Conservation (phyloP, 2,329 filamentous ascomycete genomes). For the Sclerotinia subarctica region DNA sequence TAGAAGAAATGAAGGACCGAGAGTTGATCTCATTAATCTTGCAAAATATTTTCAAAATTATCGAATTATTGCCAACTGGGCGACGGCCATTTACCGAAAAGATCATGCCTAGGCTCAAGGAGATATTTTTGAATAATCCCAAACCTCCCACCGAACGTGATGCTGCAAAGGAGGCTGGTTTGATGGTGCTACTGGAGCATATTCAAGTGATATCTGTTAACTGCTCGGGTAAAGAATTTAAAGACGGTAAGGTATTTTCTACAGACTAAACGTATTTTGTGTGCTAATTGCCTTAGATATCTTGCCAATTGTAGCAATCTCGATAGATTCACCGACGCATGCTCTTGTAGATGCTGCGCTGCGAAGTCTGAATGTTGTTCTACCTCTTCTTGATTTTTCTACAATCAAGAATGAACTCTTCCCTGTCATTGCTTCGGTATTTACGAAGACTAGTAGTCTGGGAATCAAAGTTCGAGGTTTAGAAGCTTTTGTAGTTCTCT, state of each 20-base stretch:
- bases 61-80: constrained; percentile 72
- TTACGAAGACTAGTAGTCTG: constrained; percentile 88
- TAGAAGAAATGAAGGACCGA: constrained; percentile 92
- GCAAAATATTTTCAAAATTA: constrained; percentile 88
- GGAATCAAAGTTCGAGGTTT: constrained; percentile 91
- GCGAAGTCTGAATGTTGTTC: constrained; percentile 70
- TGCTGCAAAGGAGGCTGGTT: constrained; percentile 76
- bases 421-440: constrained; percentile 84
- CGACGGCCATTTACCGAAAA: constrained; percentile 79
- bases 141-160: constrained; percentile 65
- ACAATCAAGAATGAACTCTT: constrained; percentile 98
- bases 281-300: constrained; percentile 59
- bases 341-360: constrained; percentile 84
- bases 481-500: constrained; percentile 85
- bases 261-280: constrained; percentile 14
- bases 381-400: constrained; percentile 89
- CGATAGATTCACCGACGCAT: constrained; percentile 85
- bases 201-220: constrained; percentile 73
- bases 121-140: constrained; percentile 70
- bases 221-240: constrained; percentile 87
- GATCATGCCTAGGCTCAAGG: constrained; percentile 79
- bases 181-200: constrained; percentile 89
- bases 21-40: constrained; percentile 82
- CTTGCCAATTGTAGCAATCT: constrained; percentile 77
- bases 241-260: constrained; percentile 63